Evolutionary conservation across 768 basidiomycete genomes (phyloP).

Genomic region (Pleurotus djamor): DNA sequence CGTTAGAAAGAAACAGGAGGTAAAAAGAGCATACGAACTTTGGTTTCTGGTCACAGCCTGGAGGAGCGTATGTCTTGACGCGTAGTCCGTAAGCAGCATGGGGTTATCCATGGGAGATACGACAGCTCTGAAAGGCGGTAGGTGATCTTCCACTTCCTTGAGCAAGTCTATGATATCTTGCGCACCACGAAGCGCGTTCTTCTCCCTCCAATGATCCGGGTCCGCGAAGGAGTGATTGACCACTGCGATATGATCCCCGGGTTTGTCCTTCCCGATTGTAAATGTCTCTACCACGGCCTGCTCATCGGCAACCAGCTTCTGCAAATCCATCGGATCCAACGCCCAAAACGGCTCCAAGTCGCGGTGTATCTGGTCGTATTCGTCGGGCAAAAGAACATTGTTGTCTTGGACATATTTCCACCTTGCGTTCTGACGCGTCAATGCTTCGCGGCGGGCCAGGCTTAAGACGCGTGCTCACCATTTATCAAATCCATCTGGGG

Average conservation of each 20-base stretch:
- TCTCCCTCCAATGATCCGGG: conserved; percentile 6
- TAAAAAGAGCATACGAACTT: conserved; percentile 20
- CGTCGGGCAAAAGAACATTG: conserved; percentile 48
- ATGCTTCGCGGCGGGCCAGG: background rate
- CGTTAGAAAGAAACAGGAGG: background rate
- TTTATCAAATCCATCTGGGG: conserved; percentile 74
- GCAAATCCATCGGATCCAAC: conserved; percentile 12
- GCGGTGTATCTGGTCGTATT: conserved; percentile 46
- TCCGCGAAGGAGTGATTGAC: background rate
- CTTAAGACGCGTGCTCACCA: conserved; percentile 53
- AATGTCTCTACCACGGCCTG: conserved; percentile 7
- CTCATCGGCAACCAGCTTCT: background rate
- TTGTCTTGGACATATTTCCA: conserved; percentile 44
- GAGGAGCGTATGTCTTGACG: background rate
- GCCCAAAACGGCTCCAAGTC: conserved; percentile 15
- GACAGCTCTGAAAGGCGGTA: conserved; percentile 35
- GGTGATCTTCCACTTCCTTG: conserved; percentile 21
- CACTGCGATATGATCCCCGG: background rate
- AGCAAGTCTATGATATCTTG: conserved; percentile 21
- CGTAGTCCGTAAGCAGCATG: conserved; percentile 18
- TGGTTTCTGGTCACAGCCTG: background rate
- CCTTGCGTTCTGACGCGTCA: conserved; percentile 17
- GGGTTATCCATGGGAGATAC: conserved; percentile 33
- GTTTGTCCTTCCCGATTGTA: conserved; percentile 6
- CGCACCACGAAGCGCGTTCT: conserved; percentile 3